Percentiles rank a stretch among this genome's conserved stretches.
phyloP scores from a whole-genome alignment of 2,329 filamentous ascomycete genomes.

The Cordyceps tenuipes region DNA sequence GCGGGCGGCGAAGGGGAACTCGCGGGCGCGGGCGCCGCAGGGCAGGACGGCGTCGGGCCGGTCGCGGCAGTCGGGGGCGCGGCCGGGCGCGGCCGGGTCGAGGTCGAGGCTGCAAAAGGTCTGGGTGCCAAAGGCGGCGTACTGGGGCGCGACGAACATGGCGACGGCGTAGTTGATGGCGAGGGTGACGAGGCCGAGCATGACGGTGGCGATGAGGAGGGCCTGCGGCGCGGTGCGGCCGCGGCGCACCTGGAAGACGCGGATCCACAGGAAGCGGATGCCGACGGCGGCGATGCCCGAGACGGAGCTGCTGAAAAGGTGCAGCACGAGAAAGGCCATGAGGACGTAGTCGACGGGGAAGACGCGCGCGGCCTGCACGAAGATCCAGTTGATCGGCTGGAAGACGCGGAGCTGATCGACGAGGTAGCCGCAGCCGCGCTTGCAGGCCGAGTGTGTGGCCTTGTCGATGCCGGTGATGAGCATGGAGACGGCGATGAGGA shows the following conservation, averaged over 20 bases:
- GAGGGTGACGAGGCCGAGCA: slow-evolving; percentile 81
- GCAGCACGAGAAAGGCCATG: slow-evolving; percentile 73
- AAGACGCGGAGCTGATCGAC: slow-evolving; percentile 82
- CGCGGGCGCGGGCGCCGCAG: slow-evolving; percentile 74
- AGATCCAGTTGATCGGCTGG: slow-evolving; percentile 86
- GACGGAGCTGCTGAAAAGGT: slow-evolving; percentile 84
- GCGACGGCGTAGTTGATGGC: slow-evolving; percentile 89
- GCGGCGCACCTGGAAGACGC: slow-evolving; percentile 82
- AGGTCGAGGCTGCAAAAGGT: slow-evolving; percentile 78
- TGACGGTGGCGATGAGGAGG: slow-evolving; percentile 79
- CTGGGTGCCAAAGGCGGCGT: slow-evolving; percentile 88
- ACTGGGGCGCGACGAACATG: slow-evolving; percentile 93
- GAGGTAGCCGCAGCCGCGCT: slow-evolving; percentile 83
- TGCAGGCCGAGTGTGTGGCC: slow-evolving; percentile 89
- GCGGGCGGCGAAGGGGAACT: slow-evolving; percentile 61
- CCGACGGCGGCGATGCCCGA: slow-evolving; percentile 79
- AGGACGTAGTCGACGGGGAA: slow-evolving; percentile 92
- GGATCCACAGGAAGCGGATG: slow-evolving; percentile 94
- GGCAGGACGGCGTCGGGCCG: slow-evolving; percentile 65
- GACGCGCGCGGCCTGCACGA: slow-evolving; percentile 65
- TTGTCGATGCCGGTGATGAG: slow-evolving; percentile 94
- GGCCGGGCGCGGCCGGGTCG: slow-evolving; percentile 46
- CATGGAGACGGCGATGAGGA: slow-evolving; percentile 84
- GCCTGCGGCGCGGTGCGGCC: slow-evolving; percentile 88
- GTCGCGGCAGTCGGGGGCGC: slow-evolving; percentile 66